Evolutionary conservation across 2,329 filamentous ascomycete species (phyloP), one percentile per base, ranked within the genome.

Genomic region (Coniochaeta sp.): DNA sequence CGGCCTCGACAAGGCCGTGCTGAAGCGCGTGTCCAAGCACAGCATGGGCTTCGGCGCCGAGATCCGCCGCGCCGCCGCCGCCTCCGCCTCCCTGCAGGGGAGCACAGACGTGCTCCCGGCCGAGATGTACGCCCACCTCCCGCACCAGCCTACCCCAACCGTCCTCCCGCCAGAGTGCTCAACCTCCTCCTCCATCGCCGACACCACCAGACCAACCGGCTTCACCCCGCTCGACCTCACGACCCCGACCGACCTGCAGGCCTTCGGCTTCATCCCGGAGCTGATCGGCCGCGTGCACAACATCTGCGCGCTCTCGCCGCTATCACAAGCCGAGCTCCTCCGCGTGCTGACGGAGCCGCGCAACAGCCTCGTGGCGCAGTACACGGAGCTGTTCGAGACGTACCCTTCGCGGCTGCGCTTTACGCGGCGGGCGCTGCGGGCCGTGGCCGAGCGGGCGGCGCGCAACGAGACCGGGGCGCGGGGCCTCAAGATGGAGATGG

Each of bases 211-310:
- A 70, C 9, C 65, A 70, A 16, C 68, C 75, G 2, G 70, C 69
- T 82, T 84, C 61, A 85, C 83, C 1, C 83, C 76, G 56, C 78
- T 95, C 1, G 89, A 93, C 65, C 82, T 95, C 24, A 83, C 89
- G 28, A 89, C 86, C 4, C 89, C 91, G 1, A 79, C 84, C 12
- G 89, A 96, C 67, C 78, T 96, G 1, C 91, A 96, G 73, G 84
- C 82, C 50, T 97, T 92, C 69, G 93, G 93, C 16, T 91, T 97
- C 70, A 97, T 97, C 59, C 93, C 93, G 0, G 93, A 97, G 74
- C 81, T 97, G n/a, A 89, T 98, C 58, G 95, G 95, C n/a, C 89
- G 95, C 19, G 86, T 99, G 55, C 93, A 96, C 58, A 91, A 96
- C 61, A 89, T 92, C 56, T 92, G 91, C 62, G 90, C 95, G 0